These are phyloP conservation scores for Protomyces inundatus DNA, from an alignment of 1,139 yeast genomes.

Conservation along the genomic window DNA sequence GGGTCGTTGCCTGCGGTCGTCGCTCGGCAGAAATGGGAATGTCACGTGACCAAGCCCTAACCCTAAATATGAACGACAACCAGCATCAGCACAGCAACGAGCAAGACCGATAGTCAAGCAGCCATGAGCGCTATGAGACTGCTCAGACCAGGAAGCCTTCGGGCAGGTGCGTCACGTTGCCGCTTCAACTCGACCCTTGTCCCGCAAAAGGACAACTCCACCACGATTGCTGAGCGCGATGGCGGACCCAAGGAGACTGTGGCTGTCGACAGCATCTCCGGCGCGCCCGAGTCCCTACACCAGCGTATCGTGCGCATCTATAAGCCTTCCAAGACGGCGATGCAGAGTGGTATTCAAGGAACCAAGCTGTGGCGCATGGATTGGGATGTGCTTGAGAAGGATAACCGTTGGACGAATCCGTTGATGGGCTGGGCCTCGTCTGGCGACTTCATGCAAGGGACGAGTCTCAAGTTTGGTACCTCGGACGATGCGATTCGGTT, in stretches of 20 bases:
- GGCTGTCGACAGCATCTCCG: slow-evolving; percentile 59
- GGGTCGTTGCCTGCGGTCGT: background rate
- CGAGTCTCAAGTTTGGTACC: slow-evolving; percentile 67
- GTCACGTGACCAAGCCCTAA: background rate
- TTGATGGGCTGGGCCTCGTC: slow-evolving; percentile 74
- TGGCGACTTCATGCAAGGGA: slow-evolving; percentile 81
- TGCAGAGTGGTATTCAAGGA: slow-evolving; percentile 59
- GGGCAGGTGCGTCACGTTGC: background rate
- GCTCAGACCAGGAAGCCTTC: background rate
- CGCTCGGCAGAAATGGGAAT: background rate
- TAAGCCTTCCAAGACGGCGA: slow-evolving; percentile 64
- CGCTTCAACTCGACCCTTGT: background rate
- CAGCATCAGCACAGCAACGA: background rate
- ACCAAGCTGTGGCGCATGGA: slow-evolving; percentile 64
- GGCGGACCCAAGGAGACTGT: slow-evolving; percentile 16
- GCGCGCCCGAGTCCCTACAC: slow-evolving; percentile 69
- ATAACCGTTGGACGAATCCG: slow-evolving; percentile 86
- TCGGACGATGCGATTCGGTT: slow-evolving; percentile 74
- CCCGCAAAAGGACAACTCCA: background rate
- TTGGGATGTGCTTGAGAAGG: slow-evolving; percentile 75
- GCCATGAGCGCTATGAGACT: background rate
- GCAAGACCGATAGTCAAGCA: background rate
- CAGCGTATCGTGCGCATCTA: slow-evolving; percentile 69
- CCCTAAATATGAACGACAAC: background rate
- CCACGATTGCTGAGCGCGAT: background rate